Evolutionary conservation across 73 alveolate species (phyloP).

Genomic region (Paramecium octaurelia): DNA sequence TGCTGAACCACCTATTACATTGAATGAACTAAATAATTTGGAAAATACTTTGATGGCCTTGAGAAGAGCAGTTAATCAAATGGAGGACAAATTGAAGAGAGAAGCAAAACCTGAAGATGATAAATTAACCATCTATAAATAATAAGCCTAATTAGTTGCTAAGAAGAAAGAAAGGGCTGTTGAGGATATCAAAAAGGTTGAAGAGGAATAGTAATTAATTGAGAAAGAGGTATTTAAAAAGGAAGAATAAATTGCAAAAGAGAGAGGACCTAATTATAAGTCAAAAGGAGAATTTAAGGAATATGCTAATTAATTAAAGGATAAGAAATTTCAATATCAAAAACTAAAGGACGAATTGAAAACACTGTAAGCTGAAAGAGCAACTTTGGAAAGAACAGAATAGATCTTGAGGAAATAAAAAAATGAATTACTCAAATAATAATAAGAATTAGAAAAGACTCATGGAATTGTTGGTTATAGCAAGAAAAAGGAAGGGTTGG

Average conservation of each 20-base stretch:
- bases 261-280: slow-evolving; percentile 40
- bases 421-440: neutral
- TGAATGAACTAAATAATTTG: slow-evolving; percentile 80
- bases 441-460: slow-evolving; percentile 30
- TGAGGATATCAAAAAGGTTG: slow-evolving; percentile 24
- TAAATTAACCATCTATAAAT: slow-evolving; percentile 30
- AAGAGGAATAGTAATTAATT: slow-evolving; percentile 26
- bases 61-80: slow-evolving; percentile 56
- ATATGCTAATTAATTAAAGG: slow-evolving; percentile 40
- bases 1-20: slow-evolving; percentile 87
- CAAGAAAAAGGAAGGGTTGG: slow-evolving; percentile 13
- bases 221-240: slow-evolving; percentile 30
- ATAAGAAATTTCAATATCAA: neutral
- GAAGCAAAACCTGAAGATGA: slow-evolving; percentile 52
- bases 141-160: slow-evolving; percentile 17
- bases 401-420: slow-evolving; percentile 9
- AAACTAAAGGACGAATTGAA: slow-evolving; percentile 29
- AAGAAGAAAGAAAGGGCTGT: slow-evolving; percentile 22
- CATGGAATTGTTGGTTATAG: slow-evolving; percentile 43
- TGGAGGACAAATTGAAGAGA: slow-evolving; percentile 44
- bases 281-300: slow-evolving; percentile 34
- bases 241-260: slow-evolving; percentile 6
- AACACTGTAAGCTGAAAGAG: slow-evolving; percentile 17
- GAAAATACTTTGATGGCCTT: slow-evolving; percentile 85
- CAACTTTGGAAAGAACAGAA: slow-evolving; percentile 19